These are phyloP conservation scores for Globisporangium recalcitrans DNA, from an alignment of 352 stramenopile genomes.

Conservation along the genomic window DNA sequence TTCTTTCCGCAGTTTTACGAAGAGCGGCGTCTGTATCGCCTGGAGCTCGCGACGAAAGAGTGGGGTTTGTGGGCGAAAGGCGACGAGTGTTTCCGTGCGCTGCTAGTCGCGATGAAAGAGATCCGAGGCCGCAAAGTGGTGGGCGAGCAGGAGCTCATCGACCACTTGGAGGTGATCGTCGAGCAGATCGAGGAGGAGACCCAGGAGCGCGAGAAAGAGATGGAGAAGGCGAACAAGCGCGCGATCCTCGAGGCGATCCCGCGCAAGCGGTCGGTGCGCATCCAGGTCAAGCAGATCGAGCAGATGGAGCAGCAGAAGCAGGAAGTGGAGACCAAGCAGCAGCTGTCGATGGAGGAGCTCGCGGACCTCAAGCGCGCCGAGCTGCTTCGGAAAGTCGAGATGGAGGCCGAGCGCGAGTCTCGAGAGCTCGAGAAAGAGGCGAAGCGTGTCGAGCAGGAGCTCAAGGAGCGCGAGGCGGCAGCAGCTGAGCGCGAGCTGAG, in stretches of 20 bases:
- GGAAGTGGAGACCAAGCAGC: constrained; percentile 45
- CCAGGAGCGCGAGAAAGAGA: constrained; percentile 36
- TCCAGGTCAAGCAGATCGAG: constrained; percentile 83
- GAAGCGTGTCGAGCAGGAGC: constrained; percentile 41
- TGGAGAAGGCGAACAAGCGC: constrained; percentile 70
- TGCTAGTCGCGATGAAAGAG: constrained; percentile 52
- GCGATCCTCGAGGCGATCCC: constrained; percentile 83
- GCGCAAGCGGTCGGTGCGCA: constrained; percentile 73
- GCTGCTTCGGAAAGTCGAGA: constrained; percentile 61
- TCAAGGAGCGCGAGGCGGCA: constrained; percentile 50
- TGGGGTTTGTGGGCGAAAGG: constrained; percentile 81
- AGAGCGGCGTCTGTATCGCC: constrained; percentile 71
- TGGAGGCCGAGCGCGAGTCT: constrained; percentile 50
- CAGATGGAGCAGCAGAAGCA: constrained; percentile 71
- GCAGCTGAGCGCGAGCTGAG: constrained; percentile 49
- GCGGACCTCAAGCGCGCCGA: constrained; percentile 66
- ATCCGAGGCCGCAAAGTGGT: constrained; percentile 60
- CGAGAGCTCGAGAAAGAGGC: constrained; percentile 51
- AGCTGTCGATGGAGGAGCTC: constrained; percentile 56
- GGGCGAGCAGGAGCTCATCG: constrained; percentile 70
- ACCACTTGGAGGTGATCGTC: constrained; percentile 74
- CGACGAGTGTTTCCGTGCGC: constrained; percentile 48
- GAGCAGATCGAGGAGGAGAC: constrained; percentile 75
- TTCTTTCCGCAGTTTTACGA: constrained; percentile 87
- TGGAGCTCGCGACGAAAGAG: constrained; percentile 35